A percentile compares a stretch with the other conserved stretches of the same genome.
Evolutionary conservation across 768 basidiomycete species (phyloP).

Genomic region (Butyriboletus loyo): DNA sequence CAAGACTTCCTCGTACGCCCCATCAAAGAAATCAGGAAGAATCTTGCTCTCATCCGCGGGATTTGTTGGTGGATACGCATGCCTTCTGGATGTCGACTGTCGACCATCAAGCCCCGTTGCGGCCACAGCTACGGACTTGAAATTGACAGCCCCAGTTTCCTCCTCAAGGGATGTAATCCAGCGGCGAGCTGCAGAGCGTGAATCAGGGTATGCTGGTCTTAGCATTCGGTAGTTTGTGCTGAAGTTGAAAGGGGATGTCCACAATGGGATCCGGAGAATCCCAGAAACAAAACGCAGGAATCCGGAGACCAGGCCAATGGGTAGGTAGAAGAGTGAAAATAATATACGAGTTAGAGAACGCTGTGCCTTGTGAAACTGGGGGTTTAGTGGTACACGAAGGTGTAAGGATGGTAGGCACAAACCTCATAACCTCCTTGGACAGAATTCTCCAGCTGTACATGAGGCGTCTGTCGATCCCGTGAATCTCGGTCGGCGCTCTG

Average conservation of each 20-base stretch:
- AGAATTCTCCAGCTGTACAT: neutral
- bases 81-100: constrained; percentile 43
- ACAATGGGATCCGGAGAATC: constrained; percentile 65
- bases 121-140: constrained; percentile 40
- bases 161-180: constrained; percentile 84
- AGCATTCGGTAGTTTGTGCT: constrained; percentile 41
- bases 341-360: constrained; percentile 9
- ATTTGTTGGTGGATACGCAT: constrained; percentile 26
- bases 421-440: constrained; percentile 6
- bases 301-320: constrained; percentile 44
- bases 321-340: constrained; percentile 49
- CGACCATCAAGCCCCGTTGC: constrained; percentile 38
- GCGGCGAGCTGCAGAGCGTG: constrained; percentile 60
- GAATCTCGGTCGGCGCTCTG: neutral
- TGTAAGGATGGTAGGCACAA: neutral
- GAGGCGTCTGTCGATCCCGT: neutral
- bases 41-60: constrained; percentile 41
- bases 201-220: constrained; percentile 35
- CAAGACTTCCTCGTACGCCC: constrained; percentile 79
- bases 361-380: neutral
- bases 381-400: neutral
- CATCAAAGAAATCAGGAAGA: constrained; percentile 78
- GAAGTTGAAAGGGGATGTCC: constrained; percentile 49
- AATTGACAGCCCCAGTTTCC: constrained; percentile 72
- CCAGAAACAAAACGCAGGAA: constrained; percentile 65